Evolutionary conservation across 2,329 filamentous ascomycete species (phyloP), one percentile per base, ranked within the genome.

Genomic region (Beauveria bassiana): DNA sequence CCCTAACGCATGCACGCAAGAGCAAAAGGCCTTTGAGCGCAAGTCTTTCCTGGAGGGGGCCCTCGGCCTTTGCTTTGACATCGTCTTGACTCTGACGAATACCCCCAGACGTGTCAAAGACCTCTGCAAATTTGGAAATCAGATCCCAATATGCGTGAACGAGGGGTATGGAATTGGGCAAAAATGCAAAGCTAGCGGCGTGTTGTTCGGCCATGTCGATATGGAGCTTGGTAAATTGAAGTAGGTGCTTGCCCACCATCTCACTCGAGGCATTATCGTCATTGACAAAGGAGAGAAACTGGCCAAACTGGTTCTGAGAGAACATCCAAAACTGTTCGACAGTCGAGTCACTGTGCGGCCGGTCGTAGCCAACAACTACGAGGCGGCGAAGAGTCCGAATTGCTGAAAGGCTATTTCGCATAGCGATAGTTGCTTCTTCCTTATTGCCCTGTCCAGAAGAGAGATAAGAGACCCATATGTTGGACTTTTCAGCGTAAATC

Each of bases 151-250:
- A 98, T 18, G 89, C 87, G 66, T 85, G 85, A 2, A 90, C 86
- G 26, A 98, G 83, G 18, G 86, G 80, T 18, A 96, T 77, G 2
- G 91, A 92, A 68, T 90, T 87, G 2, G 92, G 91, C 7, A 99
- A 81, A 14, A 91, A 79, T 1, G 88, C 86, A 73, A 97, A 98
- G 60, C 91, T 90, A 3, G 89, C 87, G 1, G 93, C 86, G 71
- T 96, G 92, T 5, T 80, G 77, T 55, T 85, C 85, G 1, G 91
- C 86, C 87, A 98, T 93, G 61, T 91, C 87, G 45, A 96, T 81
- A 71, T 98, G 95, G 3, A 99, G 78, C 74, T 98, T 99, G 3
- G 93, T 87, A 55, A 98, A 87, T 70, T 98, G 93, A 47, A 97
- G 76, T 2, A 96, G 79, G 70, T 97, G 93, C 70, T 92, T 96